Evolutionary conservation across 2,329 filamentous ascomycete species (phyloP), one percentile per base, ranked within the genome.

Genomic region (Diaporthe batatas): DNA sequence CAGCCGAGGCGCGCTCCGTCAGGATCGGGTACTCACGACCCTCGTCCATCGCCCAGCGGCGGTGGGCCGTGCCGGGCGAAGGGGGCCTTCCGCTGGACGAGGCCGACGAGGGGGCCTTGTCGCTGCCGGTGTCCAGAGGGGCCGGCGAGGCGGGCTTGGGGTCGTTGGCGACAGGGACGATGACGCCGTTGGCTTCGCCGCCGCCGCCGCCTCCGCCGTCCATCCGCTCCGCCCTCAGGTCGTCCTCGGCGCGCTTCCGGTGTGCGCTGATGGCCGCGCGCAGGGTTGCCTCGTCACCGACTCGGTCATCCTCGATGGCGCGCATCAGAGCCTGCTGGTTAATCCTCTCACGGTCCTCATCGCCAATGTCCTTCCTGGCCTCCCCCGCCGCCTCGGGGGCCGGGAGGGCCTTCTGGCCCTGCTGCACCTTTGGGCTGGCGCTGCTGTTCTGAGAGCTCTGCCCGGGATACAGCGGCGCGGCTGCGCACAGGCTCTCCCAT

Each of bases 401-500:
- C 4, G 67, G 68, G 21, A 62, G 47, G 36, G 47, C 32, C n/a
- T 84, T 82, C 39, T 83, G 80, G 16, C 83, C 79, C 49, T 81
- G 81, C 6, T 82, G 78, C 8, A 73, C 74, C 39, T 64, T 58
- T 18, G 72, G 25, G 11, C 73, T 39, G 51, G 14, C 8, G 11
- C 58, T 32, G n/a, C 25, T 49, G 51, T 53, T 68, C 59, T 44
- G 42, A 2, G 47, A 59, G 44, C 67, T 44, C 23, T 73, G 74
- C 44, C 73, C 67, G 34, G 75, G 21, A 64, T 64, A 74, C 2
- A 91, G 81, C 1, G 89, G 88, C 2, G 87, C 86, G 0, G 90
- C 89, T 0, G 87, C 83, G 77, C 93, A 96, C 6, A 96, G 87
- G 2, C 83, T 84, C 75, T 95, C 93, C 94, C 94, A 96, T 0